Conservation (phyloP, 2,329 filamentous ascomycete species). For the Arthrinium phaeospermum region DNA sequence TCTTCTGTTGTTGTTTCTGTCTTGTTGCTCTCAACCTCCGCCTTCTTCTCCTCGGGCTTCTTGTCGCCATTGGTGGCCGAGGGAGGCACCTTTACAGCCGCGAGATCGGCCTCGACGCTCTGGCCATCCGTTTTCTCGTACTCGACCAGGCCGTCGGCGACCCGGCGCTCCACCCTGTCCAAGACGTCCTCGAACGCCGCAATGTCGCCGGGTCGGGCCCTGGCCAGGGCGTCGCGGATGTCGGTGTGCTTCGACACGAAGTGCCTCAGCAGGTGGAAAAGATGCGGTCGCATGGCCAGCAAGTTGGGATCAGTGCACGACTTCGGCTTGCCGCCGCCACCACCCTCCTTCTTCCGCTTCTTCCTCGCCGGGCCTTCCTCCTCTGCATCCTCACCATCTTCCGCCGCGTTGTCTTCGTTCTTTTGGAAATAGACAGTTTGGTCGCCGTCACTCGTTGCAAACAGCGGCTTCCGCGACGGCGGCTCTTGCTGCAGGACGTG, state of each 20-base stretch:
- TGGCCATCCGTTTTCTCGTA: conserved; percentile 61
- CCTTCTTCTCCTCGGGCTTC: conserved; percentile 26
- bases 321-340: conserved; percentile 46
- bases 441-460: conserved; percentile 65
- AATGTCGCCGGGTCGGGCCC: conserved; percentile 72
- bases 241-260: conserved; percentile 81
- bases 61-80: conserved; percentile 26
- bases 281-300: conserved; percentile 83
- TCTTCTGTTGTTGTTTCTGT: conserved; percentile 35
- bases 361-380: conserved; percentile 47
- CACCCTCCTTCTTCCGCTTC: conserved; percentile 52
- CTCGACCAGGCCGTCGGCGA: conserved; percentile 74
- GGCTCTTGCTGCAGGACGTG: conserved; percentile 72
- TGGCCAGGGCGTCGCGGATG: conserved; percentile 83
- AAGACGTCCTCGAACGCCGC: conserved; percentile 79
- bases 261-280: conserved; percentile 89
- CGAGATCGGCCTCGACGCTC: conserved; percentile 49
- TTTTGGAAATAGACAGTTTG: conserved; percentile 47
- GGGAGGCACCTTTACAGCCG: conserved; percentile 27
- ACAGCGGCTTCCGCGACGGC: conserved; percentile 74
- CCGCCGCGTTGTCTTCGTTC: conserved; percentile 23
- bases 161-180: conserved; percentile 73
- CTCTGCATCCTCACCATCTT: conserved; percentile 36
- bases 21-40: conserved; percentile 40
- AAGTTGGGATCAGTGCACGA: conserved; percentile 65